These are phyloP conservation scores for Erythrophleum fordii DNA, from an alignment of 306 rosid species.

Conservation along the genomic window DNA sequence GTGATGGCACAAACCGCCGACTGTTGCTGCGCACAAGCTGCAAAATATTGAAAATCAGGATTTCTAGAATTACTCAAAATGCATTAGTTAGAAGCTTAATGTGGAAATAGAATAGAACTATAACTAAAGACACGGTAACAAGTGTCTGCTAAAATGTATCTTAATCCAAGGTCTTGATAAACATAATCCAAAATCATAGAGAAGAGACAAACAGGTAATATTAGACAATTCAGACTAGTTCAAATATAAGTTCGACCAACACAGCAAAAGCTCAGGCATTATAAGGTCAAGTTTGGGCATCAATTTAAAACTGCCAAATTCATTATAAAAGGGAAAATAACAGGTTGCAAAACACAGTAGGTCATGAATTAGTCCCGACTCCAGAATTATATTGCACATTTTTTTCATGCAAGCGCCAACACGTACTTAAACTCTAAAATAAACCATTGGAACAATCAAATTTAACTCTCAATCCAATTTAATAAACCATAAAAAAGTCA, in stretches of 20 bases:
- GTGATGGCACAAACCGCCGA: conserved; percentile 84
- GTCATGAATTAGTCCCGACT: conserved; percentile 26
- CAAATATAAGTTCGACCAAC: not conserved
- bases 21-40: conserved; percentile 98
- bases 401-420: not conserved
- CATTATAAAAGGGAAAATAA: not conserved
- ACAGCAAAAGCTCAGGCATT: not conserved
- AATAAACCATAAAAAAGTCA: not conserved
- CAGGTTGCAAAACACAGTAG: not conserved
- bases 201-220: not conserved
- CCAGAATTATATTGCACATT: not conserved
- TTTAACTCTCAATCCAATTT: too few species aligned
- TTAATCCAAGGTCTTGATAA: conserved; percentile 19
- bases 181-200: not conserved
- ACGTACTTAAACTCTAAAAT: not conserved
- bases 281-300: not conserved
- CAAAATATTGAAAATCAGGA: conserved; percentile 37
- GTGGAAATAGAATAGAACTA: not conserved
- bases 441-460: not conserved
- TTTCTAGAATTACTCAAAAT: conserved; percentile 29
- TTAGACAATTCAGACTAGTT: not conserved
- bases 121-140: not conserved
- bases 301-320: not conserved
- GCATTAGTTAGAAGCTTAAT: conserved; percentile 16
- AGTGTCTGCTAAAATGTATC: conserved; percentile 1